Base-by-base conservation (phyloP, 345 rosid genomes). In the Eucalyptus sp. region DNA sequence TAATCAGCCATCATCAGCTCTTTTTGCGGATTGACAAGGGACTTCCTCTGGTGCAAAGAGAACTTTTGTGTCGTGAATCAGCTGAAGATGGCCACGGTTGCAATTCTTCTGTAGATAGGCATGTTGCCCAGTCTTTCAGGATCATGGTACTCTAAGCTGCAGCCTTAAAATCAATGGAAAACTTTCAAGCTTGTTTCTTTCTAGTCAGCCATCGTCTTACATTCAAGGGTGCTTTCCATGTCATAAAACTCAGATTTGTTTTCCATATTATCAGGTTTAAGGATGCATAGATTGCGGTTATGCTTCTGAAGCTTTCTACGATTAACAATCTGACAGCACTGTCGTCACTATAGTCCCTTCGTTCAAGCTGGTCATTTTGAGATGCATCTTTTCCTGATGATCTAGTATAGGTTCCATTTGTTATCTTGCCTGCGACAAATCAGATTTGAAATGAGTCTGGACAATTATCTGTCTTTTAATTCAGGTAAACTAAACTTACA, bases 41-140 rank as follows among this genome's bases (percentile, higher is more conserved):
- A 95, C 91, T 87, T 94, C 50, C 58, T 91, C 91, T 33, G 44
- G 33, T 33, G 10, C 22, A 16, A 31, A 68, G 80, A 33, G 80
- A 37, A 92, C 86, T 95, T 93, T 81, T 94, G 95, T 86, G 91
- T 94, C 87, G 94, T 93, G 83, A 91, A 91, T 92, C 91, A 93
- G 58, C 91, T 94, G 10, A 94, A 94, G 91, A 87, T 91, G 91
- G 93, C 91, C 51, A 85, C 91, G 68, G 89, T 91, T 18, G 27
- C 27, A 24, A 76, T 76, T 76, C 46, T 10, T 71, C 81, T 18
- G 81, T 71, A 37, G 27, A 37, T 37, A 37, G 8, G 46, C 18
- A 18, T 37, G 81, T 43, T 18, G 81, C 14, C 81, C 12, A 29
- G 33, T 62, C 68, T 62, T 62, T 12, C 81, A 10, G 13, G 81